Percentiles rank a stretch among this genome's conserved stretches.
Evolutionary conservation across 2,329 filamentous ascomycete species (phyloP).

Genomic region (Chaetomium sp.): DNA sequence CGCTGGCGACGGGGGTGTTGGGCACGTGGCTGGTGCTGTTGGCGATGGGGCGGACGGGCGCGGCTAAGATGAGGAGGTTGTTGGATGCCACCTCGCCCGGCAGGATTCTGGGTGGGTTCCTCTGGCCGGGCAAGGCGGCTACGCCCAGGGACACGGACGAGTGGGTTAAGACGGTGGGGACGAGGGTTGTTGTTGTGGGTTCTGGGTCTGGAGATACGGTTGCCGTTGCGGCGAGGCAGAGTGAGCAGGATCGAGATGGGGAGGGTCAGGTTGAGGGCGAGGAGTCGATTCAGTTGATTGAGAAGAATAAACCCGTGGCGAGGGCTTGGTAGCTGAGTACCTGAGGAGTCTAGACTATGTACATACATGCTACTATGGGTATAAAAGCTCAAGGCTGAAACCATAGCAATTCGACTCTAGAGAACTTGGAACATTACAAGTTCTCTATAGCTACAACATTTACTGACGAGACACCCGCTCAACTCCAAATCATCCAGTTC

Average conservation of each 20-base stretch:
- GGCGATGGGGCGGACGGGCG: background rate
- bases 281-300: constrained; percentile 16
- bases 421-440: too few species aligned
- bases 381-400: background rate
- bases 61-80: constrained; percentile 13
- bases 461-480: too few species aligned
- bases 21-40: constrained; percentile 6
- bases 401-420: background rate
- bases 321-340: background rate
- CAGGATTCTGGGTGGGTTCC: constrained; percentile 12
- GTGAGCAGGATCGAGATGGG: background rate
- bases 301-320: background rate
- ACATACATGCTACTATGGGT: background rate
- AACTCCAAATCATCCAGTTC: background rate
- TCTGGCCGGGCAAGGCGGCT: constrained; percentile 4
- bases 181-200: constrained; percentile 10
- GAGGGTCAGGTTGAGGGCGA: background rate
- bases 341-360: background rate
- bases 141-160: background rate
- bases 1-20: background rate
- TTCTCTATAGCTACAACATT: too few species aligned
- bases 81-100: constrained; percentile 18
- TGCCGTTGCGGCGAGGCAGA: background rate
- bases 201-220: background rate
- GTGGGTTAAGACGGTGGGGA: constrained; percentile 17